phyloP scores from a whole-genome alignment of 441 rosid species.

The Adansonia grandidieri region DNA sequence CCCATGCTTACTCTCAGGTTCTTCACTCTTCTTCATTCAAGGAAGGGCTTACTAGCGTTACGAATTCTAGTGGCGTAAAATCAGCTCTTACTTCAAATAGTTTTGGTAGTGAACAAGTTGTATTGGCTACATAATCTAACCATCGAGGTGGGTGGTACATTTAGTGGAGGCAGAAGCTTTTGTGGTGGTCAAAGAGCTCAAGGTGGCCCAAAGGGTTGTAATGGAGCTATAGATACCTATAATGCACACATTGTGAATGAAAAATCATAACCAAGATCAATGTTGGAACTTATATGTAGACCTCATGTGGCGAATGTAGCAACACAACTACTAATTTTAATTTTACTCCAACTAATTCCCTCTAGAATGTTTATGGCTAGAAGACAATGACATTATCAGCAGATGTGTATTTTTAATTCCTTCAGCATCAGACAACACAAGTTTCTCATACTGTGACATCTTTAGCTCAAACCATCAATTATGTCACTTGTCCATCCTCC shows the following conservation, averaged over 20 bases:
- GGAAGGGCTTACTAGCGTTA: neutral
- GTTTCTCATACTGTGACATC: too few relatives aligned
- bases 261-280: too few relatives aligned
- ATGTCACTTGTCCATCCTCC: too few relatives aligned
- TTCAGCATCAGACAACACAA: too few relatives aligned
- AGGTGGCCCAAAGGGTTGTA: neutral
- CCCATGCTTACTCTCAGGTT: neutral
- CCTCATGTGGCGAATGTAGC: too few relatives aligned
- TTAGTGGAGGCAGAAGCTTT: neutral
- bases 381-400: too few relatives aligned
- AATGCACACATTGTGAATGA: neutral
- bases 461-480: too few relatives aligned
- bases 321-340: too few relatives aligned
- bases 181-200: neutral
- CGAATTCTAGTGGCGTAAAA: neutral
- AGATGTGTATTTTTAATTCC: too few relatives aligned
- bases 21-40: neutral
- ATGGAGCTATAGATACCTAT: neutral
- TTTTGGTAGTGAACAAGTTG: neutral
- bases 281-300: too few relatives aligned
- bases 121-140: neutral
- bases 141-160: neutral
- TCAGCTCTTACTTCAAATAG: neutral
- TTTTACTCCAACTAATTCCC: too few relatives aligned
- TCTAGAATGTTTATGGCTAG: too few relatives aligned